These are phyloP conservation scores for Voacanga thouarsii DNA, from an alignment of 257 asterid species.

Conservation along the genomic window DNA sequence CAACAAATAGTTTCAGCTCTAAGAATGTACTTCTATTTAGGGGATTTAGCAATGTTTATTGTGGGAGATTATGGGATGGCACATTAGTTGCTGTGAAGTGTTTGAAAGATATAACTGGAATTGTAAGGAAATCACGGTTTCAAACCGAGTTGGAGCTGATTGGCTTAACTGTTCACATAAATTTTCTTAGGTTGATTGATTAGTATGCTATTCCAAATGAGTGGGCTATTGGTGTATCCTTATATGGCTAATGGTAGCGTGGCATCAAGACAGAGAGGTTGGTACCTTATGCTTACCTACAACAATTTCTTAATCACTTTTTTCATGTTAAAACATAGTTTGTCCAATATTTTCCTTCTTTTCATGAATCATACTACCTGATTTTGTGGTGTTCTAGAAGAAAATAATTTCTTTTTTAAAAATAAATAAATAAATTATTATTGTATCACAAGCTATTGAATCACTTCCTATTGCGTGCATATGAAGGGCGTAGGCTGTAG, in stretches of 20 bases:
- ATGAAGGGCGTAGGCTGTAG: too few relatives aligned
- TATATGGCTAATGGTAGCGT: slow-evolving; percentile 93
- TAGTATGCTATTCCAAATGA: slow-evolving; percentile 68
- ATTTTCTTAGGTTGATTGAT: slow-evolving; percentile 72
- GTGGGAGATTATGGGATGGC: too few relatives aligned
- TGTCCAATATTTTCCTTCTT: too few relatives aligned
- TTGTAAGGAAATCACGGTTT: slow-evolving; percentile 78
- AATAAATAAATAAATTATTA: too few relatives aligned
- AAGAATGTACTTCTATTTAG: slow-evolving; percentile 87
- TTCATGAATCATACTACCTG: too few relatives aligned
- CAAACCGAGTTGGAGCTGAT: slow-evolving; percentile 82
- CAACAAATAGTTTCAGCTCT: slow-evolving; percentile 70
- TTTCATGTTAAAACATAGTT: too few relatives aligned
- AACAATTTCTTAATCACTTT: neutral
- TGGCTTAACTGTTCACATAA: slow-evolving; percentile 87
- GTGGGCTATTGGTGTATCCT: slow-evolving; percentile 83
- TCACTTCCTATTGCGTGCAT: too few relatives aligned
- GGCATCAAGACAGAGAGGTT: slow-evolving; percentile 82
- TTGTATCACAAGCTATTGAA: too few relatives aligned
- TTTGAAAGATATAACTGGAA: slow-evolving; percentile 72
- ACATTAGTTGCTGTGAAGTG: slow-evolving; percentile 74
- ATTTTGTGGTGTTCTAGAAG: too few relatives aligned
- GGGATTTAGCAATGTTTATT: slow-evolving; percentile 61
- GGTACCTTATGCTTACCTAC: neutral
- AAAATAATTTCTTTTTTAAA: too few relatives aligned